Evolutionary conservation across 2,329 filamentous ascomycete species (phyloP).

Genomic region (Alternaria panax): DNA sequence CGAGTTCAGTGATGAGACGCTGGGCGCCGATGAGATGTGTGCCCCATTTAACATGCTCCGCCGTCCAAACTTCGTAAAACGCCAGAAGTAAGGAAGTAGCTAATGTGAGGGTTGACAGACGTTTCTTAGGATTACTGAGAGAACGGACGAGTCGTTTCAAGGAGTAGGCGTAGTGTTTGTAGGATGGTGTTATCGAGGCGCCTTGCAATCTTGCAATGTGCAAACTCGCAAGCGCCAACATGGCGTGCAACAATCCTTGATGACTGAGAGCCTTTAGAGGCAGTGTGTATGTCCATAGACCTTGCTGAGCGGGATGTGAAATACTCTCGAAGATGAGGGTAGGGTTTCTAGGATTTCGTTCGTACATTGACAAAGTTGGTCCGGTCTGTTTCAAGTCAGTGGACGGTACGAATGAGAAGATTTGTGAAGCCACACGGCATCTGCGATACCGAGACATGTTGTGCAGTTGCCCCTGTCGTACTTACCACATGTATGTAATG

Average conservation of each 20-base stretch:
- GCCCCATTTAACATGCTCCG: slow-evolving; percentile 95
- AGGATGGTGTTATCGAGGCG: slow-evolving; percentile 76
- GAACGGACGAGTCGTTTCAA: slow-evolving; percentile 79
- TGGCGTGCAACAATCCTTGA: slow-evolving; percentile 87
- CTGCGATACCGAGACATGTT: background rate
- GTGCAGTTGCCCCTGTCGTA: background rate
- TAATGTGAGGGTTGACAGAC: slow-evolving; percentile 80
- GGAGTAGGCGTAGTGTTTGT: slow-evolving; percentile 91
- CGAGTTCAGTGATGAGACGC: slow-evolving; percentile 82
- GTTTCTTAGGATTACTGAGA: slow-evolving; percentile 73
- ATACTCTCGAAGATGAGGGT: slow-evolving; percentile 67
- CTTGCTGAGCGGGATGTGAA: slow-evolving; percentile 40
- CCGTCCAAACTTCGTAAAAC: slow-evolving; percentile 94
- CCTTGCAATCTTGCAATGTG: slow-evolving; percentile 86
- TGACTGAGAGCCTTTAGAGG: slow-evolving; percentile 81
- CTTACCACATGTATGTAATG: slow-evolving; percentile 81
- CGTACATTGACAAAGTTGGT: slow-evolving; percentile 84
- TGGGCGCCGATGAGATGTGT: slow-evolving; percentile 87
- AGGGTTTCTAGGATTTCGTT: slow-evolving; percentile 79
- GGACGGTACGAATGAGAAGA: background rate
- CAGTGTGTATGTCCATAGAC: slow-evolving; percentile 75
- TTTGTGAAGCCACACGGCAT: background rate
- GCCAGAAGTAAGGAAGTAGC: slow-evolving; percentile 85
- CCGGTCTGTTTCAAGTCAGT: slow-evolving; percentile 63
- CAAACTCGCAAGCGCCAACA: slow-evolving; percentile 84